Base-by-base conservation (phyloP, 305 asterid genomes). In the Salvia sclarea region DNA sequence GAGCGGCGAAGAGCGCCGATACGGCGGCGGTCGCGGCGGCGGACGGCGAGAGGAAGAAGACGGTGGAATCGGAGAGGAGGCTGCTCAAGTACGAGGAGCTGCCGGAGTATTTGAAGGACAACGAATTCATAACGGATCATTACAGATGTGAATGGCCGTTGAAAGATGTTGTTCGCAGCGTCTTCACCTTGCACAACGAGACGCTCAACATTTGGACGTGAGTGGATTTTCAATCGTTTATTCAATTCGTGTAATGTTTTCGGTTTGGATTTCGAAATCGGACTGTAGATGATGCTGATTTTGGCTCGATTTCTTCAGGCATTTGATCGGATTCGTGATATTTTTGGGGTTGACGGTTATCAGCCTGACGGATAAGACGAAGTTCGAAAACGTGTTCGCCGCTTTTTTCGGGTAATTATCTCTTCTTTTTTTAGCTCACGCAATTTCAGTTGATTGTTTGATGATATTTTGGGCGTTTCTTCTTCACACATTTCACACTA, bases 91-190 rank as follows among this genome's bases (percentile, higher is more conserved):
- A 78, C 66, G 96, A 88, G 33, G 85, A 78, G 28, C 76, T 91
- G 76, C 97, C 97, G 62, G 91, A 91, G 57, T 91, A 88, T 61
- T 73, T 88, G 84, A 76, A 86, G 82, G 97, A 91, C 44, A 91
- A 88, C 56, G 97, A 91, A 73, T 91, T 82, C 57, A 91, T 91
- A 31, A 79, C 80, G 69, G 86, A 86, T 77, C 74, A 88, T 77
- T 91, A 91, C 74, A 77, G 96, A 53, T 91, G 97, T 43, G 95
- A 91, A 73, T 91, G 97, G 97, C 95, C 96, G 0, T 58, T 88
- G 69, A 86, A 80, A 55, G 86, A 88, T 53, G 82, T 88, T 52
- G 48, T 78, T 17, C 79, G 80, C 69, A 91, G 97, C 85, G 68
- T 88, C 49, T 91, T 91, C 80, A 76, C 91, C 20, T 44, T 85